These are phyloP conservation scores for Salvia sclarea DNA, from an alignment of 305 asterid species.

Conservation along the genomic window DNA sequence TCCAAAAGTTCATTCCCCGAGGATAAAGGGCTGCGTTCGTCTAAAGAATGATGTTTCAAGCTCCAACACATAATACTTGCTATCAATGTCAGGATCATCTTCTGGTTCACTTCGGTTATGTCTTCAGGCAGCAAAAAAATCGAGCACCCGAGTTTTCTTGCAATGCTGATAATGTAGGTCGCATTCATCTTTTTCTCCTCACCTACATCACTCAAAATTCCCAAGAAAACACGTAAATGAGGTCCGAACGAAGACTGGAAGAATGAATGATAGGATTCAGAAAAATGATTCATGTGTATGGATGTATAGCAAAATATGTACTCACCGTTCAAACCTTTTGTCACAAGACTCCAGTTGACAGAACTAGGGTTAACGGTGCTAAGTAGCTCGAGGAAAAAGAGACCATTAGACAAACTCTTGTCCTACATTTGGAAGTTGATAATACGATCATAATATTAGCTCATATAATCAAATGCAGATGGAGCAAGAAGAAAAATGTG, in stretches of 20 bases:
- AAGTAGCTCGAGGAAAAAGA: slow-evolving; percentile 85
- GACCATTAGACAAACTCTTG: slow-evolving; percentile 75
- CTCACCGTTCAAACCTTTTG: slow-evolving; percentile 78
- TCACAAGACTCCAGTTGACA: slow-evolving; percentile 94
- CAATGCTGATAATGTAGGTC: slow-evolving; percentile 85
- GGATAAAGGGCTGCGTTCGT: slow-evolving; percentile 48
- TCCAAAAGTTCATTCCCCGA: slow-evolving; percentile 73
- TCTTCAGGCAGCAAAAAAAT: slow-evolving; percentile 91
- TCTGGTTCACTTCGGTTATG: slow-evolving; percentile 89
- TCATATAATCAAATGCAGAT: neutral
- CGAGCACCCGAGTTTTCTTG: slow-evolving; percentile 94
- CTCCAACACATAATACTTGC: slow-evolving; percentile 96
- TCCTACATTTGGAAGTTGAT: slow-evolving; percentile 50
- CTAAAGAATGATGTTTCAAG: slow-evolving; percentile 52
- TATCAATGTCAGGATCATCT: slow-evolving; percentile 87
- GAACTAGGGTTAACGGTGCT: slow-evolving; percentile 89
- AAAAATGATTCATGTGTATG: no score
- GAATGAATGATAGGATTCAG: no score
- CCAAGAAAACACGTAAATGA: slow-evolving; percentile 1
- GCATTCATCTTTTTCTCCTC: slow-evolving; percentile 93
- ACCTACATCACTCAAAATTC: slow-evolving; percentile 41
- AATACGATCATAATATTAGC: neutral
- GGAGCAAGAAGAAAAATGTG: neutral
- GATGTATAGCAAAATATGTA: neutral
- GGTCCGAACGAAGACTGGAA: neutral